phyloP scores from a whole-genome alignment of 106 monocot genomes.

The Acanthochlamys bracteata region DNA sequence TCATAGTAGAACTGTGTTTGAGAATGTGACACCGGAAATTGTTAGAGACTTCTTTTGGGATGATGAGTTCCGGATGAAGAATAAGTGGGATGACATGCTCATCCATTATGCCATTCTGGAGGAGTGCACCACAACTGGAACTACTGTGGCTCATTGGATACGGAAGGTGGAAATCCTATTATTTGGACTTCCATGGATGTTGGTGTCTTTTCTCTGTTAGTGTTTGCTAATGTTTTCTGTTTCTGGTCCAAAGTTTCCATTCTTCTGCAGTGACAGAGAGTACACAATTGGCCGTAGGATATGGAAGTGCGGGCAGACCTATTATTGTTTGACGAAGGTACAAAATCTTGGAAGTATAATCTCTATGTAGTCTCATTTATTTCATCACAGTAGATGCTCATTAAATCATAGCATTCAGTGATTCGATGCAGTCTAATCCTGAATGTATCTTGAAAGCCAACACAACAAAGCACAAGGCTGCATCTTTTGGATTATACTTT shows the following conservation, averaged over 20 bases:
- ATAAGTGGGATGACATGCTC: constrained; percentile 97
- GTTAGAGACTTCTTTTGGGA: constrained; percentile 96
- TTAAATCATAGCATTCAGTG: no score
- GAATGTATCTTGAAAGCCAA: no score
- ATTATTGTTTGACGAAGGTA: constrained; percentile 92
- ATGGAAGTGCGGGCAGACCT: constrained; percentile 51
- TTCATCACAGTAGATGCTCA: no score
- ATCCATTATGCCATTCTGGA: constrained; percentile 60
- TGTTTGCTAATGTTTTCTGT: constrained; percentile 8
- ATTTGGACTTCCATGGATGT: not conserved
- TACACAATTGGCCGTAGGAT: constrained; percentile 80
- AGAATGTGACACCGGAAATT: constrained; percentile 62
- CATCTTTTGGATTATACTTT: no score
- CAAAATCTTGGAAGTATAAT: not conserved
- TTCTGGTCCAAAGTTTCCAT: constrained; percentile 57
- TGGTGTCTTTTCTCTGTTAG: not conserved
- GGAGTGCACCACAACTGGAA: constrained; percentile 67
- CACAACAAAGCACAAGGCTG: no score
- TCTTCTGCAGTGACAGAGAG: constrained; percentile 91
- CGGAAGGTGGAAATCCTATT: constrained; percentile 46
- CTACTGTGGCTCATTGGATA: constrained; percentile 77
- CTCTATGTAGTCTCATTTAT: no score
- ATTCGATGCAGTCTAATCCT: no score
- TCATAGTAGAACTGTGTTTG: constrained; percentile 81
- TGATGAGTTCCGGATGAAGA: constrained; percentile 64